Evolutionary conservation across 1,139 yeast genomes (phyloP).

Genomic region (Geotrichum candidum): DNA sequence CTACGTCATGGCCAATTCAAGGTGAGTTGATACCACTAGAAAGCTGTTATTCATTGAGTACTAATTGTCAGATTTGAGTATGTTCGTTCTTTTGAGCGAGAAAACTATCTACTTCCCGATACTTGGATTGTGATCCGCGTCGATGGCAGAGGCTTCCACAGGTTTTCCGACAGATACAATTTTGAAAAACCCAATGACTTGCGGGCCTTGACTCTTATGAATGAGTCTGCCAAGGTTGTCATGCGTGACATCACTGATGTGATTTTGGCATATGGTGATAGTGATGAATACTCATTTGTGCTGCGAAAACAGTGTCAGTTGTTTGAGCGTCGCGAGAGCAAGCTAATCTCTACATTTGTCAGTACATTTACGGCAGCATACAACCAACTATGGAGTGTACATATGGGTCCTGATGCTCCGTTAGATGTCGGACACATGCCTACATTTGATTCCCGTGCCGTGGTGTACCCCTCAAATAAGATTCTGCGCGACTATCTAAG

Average conservation of each 20-base stretch:
- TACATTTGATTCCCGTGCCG: constrained; percentile 87
- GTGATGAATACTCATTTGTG: constrained; percentile 88
- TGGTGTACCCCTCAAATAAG: constrained; percentile 63
- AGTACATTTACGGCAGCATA: constrained; percentile 78
- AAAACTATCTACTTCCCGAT: constrained; percentile 66
- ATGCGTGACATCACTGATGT: constrained; percentile 65
- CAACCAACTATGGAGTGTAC: constrained; percentile 51
- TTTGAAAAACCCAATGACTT: constrained; percentile 85
- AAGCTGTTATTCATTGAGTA: constrained; percentile 38
- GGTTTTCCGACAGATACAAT: constrained; percentile 60
- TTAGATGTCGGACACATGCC: constrained; percentile 50
- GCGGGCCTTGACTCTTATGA: constrained; percentile 73
- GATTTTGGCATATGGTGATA: constrained; percentile 82
- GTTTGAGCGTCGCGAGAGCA: constrained; percentile 76
- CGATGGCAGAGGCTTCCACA: constrained; percentile 93
- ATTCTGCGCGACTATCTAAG: constrained; percentile 72
- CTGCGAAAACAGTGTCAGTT: constrained; percentile 55
- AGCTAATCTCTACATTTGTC: constrained; percentile 73
- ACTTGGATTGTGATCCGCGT: constrained; percentile 78
- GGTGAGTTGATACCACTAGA: constrained; percentile 15
- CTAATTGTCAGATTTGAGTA: constrained; percentile 76
- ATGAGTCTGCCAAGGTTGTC: constrained; percentile 64
- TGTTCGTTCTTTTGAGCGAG: constrained; percentile 75
- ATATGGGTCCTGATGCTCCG: constrained; percentile 29
- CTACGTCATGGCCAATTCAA: constrained; percentile 24